phyloP scores from a whole-genome alignment of 106 monocot genomes.

The Alisma plantagoaquatica region DNA sequence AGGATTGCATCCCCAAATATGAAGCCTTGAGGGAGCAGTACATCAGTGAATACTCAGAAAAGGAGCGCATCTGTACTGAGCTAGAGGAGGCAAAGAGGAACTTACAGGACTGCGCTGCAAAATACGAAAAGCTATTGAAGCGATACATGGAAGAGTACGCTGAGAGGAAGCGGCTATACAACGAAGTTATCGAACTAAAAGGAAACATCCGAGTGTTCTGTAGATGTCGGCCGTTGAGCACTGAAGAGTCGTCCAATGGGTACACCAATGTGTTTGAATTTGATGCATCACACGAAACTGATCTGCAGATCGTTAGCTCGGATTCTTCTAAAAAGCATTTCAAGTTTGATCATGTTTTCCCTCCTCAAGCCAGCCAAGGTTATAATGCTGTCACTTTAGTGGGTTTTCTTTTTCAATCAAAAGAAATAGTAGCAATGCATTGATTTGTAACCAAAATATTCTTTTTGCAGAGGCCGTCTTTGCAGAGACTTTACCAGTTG shows the following conservation, averaged over 20 bases:
- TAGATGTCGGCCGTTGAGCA: constrained; percentile 62
- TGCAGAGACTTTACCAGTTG: constrained; percentile 64
- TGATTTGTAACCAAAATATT: too few relatives aligned
- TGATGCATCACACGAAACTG: constrained; percentile 46
- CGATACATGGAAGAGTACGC: constrained; percentile 36
- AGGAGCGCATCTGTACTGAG: too few relatives aligned
- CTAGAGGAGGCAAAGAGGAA: constrained; percentile 42
- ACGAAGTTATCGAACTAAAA: constrained; percentile 74
- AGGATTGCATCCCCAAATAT: too few relatives aligned
- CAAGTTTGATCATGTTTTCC: constrained; percentile 78
- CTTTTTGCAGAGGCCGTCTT: constrained; percentile 54
- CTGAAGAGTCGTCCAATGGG: constrained; percentile 48
- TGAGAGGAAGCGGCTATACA: constrained; percentile 62
- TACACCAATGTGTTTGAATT: constrained; percentile 45
- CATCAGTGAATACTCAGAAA: too few relatives aligned
- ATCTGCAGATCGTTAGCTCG: constrained; percentile 50
- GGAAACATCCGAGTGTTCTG: constrained; percentile 90
- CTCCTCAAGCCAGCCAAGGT: constrained; percentile 70
- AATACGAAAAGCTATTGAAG: constrained; percentile 39
- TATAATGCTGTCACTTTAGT: too few relatives aligned
- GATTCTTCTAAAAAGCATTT: constrained; percentile 58
- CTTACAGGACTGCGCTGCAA: constrained; percentile 39
- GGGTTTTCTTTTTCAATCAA: too few relatives aligned
- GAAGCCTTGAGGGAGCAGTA: too few relatives aligned
- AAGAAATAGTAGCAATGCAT: too few relatives aligned